A percentile compares a stretch with the other conserved stretches of the same genome.
These are phyloP conservation scores for Thermomyces lanuginosus DNA, from an alignment of 2,329 filamentous ascomycete species.

Conservation along the genomic window DNA sequence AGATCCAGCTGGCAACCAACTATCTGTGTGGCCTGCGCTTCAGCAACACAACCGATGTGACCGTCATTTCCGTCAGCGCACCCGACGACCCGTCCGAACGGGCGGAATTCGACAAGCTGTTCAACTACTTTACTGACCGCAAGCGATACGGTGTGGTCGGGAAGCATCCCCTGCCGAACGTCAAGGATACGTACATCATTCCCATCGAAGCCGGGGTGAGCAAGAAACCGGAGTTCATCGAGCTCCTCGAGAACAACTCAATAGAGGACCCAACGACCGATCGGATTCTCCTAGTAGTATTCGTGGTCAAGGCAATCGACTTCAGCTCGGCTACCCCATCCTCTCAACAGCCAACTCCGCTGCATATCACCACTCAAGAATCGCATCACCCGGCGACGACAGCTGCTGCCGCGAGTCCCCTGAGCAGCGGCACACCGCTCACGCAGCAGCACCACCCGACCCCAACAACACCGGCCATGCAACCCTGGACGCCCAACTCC, in stretches of 20 bases:
- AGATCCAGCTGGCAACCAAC: slow-evolving; percentile 66
- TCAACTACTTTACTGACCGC: slow-evolving; percentile 71
- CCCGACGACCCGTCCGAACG: slow-evolving; percentile 43
- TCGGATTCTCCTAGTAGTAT: slow-evolving; percentile 64
- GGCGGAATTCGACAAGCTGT: slow-evolving; percentile 55
- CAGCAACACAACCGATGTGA: slow-evolving; percentile 65
- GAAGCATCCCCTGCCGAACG: slow-evolving; percentile 55
- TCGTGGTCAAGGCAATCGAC: slow-evolving; percentile 56
- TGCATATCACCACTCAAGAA: too few species aligned
- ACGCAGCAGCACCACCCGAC: too few species aligned
- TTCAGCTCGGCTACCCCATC: slow-evolving; percentile 23
- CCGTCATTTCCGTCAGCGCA: slow-evolving; percentile 55
- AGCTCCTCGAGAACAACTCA: slow-evolving; percentile 70
- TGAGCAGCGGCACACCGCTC: slow-evolving; percentile 15
- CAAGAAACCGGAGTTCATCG: slow-evolving; percentile 65
- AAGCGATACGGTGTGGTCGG: slow-evolving; percentile 76
- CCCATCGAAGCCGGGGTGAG: slow-evolving; percentile 58
- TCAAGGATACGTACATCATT: slow-evolving; percentile 82
- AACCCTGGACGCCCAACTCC: too few species aligned
- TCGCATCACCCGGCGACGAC: too few species aligned
- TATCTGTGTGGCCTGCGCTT: slow-evolving; percentile 81
- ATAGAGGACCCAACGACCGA: slow-evolving; percentile 57
- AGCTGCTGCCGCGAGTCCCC: slow-evolving; percentile 18
- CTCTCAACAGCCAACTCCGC: slow-evolving; percentile 25
- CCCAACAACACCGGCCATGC: too few species aligned